Evolutionary conservation across 2,329 filamentous ascomycete genomes (phyloP).

Genomic region (Didymella keratinophila): DNA sequence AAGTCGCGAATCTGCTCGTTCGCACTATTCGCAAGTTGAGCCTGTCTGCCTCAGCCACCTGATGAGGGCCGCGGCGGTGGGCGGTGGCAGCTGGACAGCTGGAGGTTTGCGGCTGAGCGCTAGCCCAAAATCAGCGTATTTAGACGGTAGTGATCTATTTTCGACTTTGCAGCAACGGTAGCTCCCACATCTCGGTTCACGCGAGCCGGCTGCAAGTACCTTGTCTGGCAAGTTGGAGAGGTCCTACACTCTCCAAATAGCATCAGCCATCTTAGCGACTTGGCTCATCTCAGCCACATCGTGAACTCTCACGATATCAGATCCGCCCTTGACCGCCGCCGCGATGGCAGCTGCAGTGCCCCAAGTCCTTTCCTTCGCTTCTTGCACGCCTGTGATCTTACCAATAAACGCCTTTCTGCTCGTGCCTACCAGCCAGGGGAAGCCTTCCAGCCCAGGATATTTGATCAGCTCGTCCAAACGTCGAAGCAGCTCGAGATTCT

Average conservation of each 20-base stretch:
- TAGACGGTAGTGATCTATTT: slow-evolving; percentile 14
- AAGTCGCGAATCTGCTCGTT: no score
- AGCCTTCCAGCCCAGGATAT: slow-evolving; percentile 63
- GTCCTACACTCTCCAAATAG: slow-evolving; percentile 72
- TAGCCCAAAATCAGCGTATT: background rate
- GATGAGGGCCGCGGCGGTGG: no score
- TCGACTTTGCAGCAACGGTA: background rate
- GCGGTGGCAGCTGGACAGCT: background rate
- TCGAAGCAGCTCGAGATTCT: slow-evolving; percentile 83
- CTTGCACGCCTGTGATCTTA: slow-evolving; percentile 75
- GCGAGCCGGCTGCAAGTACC: background rate
- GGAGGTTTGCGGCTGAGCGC: slow-evolving; percentile 10
- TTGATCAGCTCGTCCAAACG: slow-evolving; percentile 65
- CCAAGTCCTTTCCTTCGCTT: slow-evolving; percentile 75
- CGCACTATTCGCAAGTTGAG: no score
- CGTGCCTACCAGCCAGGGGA: slow-evolving; percentile 89
- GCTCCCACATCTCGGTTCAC: background rate
- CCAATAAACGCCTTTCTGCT: slow-evolving; percentile 93
- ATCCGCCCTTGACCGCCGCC: slow-evolving; percentile 84
- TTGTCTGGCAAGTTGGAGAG: background rate
- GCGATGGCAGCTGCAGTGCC: slow-evolving; percentile 90
- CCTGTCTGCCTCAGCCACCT: no score
- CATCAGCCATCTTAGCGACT: slow-evolving; percentile 87
- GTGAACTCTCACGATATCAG: slow-evolving; percentile 91
- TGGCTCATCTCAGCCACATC: slow-evolving; percentile 86